These are phyloP conservation scores for Suillus americanus DNA, from an alignment of 768 basidiomycete species.

Conservation along the genomic window DNA sequence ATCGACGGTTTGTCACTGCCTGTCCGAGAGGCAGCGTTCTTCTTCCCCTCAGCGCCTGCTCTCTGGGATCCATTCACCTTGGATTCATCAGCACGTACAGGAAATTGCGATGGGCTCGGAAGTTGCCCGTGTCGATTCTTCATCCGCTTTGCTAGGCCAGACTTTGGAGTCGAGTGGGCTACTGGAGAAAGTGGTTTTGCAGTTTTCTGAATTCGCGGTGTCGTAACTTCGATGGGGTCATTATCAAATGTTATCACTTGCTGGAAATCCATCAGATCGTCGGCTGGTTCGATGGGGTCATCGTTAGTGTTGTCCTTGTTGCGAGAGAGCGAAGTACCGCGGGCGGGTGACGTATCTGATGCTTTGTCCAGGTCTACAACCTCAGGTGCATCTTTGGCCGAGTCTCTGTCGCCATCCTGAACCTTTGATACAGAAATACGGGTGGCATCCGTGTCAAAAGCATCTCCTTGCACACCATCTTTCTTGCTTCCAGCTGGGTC, in stretches of 20 bases:
- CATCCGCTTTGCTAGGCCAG: conserved; percentile 41
- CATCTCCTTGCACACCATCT: not conserved
- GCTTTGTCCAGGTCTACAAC: not conserved
- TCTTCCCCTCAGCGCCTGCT: not conserved
- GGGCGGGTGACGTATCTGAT: not conserved
- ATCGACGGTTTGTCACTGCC: not conserved
- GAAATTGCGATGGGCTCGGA: not conserved
- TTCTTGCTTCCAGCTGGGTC: not conserved
- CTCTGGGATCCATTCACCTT: not conserved
- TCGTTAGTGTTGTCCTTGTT: not conserved
- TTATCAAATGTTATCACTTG: conserved; percentile 10
- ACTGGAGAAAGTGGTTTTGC: conserved; percentile 2
- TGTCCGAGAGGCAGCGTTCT: not conserved
- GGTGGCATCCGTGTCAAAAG: not conserved
- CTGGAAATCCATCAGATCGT: conserved; percentile 29
- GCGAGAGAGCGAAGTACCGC: not conserved
- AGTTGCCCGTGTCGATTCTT: conserved; percentile 32
- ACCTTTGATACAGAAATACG: not conserved
- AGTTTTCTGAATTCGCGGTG: conserved; percentile 7
- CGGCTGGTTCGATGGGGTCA: conserved; percentile 48
- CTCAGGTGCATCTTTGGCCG: not conserved
- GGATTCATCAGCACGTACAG: conserved; percentile 1
- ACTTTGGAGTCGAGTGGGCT: conserved; percentile 25
- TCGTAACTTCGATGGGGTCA: conserved; percentile 33
- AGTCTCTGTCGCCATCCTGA: not conserved